Base-by-base conservation (phyloP, 768 basidiomycete genomes). In the Lentinula edodes region DNA sequence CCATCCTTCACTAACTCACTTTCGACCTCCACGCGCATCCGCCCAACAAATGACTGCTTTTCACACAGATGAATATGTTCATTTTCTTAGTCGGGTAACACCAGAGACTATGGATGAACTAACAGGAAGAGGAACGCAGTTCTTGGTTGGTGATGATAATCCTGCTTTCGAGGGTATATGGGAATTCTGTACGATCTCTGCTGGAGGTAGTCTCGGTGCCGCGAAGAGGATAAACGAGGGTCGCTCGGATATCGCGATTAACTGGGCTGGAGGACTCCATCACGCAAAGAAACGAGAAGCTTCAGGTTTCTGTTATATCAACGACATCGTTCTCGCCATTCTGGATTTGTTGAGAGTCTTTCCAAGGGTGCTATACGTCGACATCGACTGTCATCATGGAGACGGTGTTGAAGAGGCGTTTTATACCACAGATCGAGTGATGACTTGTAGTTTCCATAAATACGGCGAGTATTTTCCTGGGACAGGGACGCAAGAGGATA, bases 261-360 rank as follows among this genome's bases (percentile, higher is more conserved):
- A 41, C 71, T 92, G 16, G 97, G 94, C 97, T 0, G 97, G 97
- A 8, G 97, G 97, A 2, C 82, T 99, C 3, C 97, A 99, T 74
- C 97, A 99, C 73, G 97, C 97, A n/a, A 99, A 99, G 77, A 98
- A 98, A 73, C 85, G 91, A 60, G 97, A 98, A 76, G 97, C 96
- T 0, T 92, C 91, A 6, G 97, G 97, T 13, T 99, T 99, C 75
- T 99, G 97, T 80, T 99, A 98, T 78, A 89, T 98, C 75, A 99
- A 99, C 73, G 92, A 95, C 73, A 99, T 98, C 71, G 95, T 97
- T 0, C 87, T 98, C 28, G 90, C 87, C 48, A 96, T 97, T 42
- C 82, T 99, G 52, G 96, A 97, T 72, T 86, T 99, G 7, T 78
- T 96, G n/a, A 85, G 95, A 66, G 84, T 79, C 60, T 86, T 86